A percentile compares a stretch with the other conserved stretches of the same genome.
Evolutionary conservation across 2,329 filamentous ascomycete genomes (phyloP).

Genomic region (Fusarium decemcellulare): DNA sequence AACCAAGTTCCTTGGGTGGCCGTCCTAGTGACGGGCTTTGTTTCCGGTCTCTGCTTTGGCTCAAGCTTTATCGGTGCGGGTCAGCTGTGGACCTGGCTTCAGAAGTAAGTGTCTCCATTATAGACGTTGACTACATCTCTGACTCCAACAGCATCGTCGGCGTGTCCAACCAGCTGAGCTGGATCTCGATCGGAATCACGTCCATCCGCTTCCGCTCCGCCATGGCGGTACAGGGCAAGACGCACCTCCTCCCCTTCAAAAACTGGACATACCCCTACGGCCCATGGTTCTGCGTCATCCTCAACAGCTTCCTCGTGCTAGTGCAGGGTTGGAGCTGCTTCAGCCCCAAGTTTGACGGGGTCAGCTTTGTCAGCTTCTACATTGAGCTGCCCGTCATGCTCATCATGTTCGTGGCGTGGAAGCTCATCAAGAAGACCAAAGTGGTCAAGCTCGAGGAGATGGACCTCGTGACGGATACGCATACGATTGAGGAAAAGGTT

Average conservation of each 20-base stretch:
- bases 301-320: conserved; percentile 73
- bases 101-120: conserved; percentile 63
- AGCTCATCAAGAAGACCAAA: conserved; percentile 76
- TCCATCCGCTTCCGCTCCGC: conserved; percentile 76
- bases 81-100: conserved; percentile 76
- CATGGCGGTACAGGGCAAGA: conserved; percentile 70
- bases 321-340: conserved; percentile 76
- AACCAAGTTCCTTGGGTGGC: conserved; percentile 57
- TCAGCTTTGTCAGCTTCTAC: conserved; percentile 75
- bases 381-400: conserved; percentile 74
- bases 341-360: conserved; percentile 68
- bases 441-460: conserved; percentile 69
- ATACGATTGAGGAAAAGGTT: conserved; percentile 58
- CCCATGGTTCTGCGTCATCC: conserved; percentile 67
- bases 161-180: conserved; percentile 77
- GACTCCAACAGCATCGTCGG: conserved; percentile 67
- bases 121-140: not conserved
- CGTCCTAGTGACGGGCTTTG: conserved; percentile 65
- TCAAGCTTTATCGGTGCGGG: conserved; percentile 76
- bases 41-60: conserved; percentile 74
- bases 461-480: conserved; percentile 74
- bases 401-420: conserved; percentile 79
- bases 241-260: conserved; percentile 72
- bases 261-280: conserved; percentile 78
- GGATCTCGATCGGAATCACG: conserved; percentile 75